Evolutionary conservation across 768 basidiomycete genomes (phyloP), one percentile per base, ranked within the genome.

Genomic region (Suillus weaverae): DNA sequence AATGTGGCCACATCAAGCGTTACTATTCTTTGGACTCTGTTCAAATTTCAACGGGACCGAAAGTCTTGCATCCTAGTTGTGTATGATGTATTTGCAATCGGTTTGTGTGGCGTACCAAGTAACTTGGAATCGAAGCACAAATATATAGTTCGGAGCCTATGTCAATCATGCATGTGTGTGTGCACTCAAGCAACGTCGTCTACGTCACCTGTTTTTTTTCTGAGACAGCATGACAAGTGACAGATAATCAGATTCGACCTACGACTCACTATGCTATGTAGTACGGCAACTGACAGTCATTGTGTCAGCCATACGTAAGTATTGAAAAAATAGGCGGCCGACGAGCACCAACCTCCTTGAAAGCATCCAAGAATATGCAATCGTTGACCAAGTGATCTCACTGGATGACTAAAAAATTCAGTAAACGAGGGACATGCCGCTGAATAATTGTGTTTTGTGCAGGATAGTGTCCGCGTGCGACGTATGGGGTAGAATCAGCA

Each of bases 21-120:
- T 18, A 33, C 18, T 32, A 18, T 4, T 32, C 9, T 48, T 30
- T 30, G 26, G 14, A 14, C 11, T 51, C 26, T 18, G 11, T 54
- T n/a, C n/a, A n/a, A 35, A n/a, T 20, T 35, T 35, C 33, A n/a
- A 33, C 8, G 18, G 16, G 9, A 16, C 30, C 20, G 18, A 20
- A 54, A 11, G 32, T 33, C 20, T 54, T 33, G 53, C 2, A 54
- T 20, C 20, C 20, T 54, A 7, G 32, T 48, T 60, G 55, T 66
- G 66, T 90, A 22, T 48, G 16, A 32, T 32, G 30, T 33, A 32
- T 51, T 9, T 51, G 50, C 26, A 9, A 18, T 30, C 8, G 8
- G 30, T 51, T 10, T 50, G 13, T 50, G 48, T 48, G 13, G 13
- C 50, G 16, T 18, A 32, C 51, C 30, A 53, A 53, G 30, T 33